Base-by-base conservation (phyloP, 257 asterid species). In the Penstemon davidsonii region DNA sequence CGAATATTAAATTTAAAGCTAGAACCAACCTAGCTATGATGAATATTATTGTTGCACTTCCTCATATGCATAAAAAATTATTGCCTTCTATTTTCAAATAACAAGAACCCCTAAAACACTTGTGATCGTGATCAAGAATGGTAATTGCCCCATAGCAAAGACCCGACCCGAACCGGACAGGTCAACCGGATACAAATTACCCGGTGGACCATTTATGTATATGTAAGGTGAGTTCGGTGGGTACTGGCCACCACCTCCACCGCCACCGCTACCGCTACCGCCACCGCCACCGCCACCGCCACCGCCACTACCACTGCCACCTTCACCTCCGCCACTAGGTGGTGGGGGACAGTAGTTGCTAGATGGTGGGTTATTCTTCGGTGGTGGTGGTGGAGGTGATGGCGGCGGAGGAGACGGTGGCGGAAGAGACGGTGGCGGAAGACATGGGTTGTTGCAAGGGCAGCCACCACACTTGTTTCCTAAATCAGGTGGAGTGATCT, bases 171-270 rank as follows among this genome's bases (percentile, higher is more conserved):
- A 63, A 50, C 82, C 75, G 49, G 66, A 69, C 12, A 81, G 64
- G 64, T 76, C 69, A 18, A 86, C 71, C 0, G 91, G 93, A 8
- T 88, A 89, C 43, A 89, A 51, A 44, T 64, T 65, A 38, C 96
- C 95, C 7, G 95, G 95, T 15, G 97, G 97, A 33, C 90, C 93
- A 12, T 85, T 81, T 67, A 84, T 55, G 79, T 84, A 90, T n/a
- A 84, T 62, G 59, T 81, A 84, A 7, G 96, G 95, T 4, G 90
- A 74, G 60, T 53, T 75, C 2, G 88, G 95, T 6, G 67, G 76
- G 60, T 50, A 6, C 47, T 7, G 61, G 40, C 66, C 49, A 15
- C 64, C 44, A 7, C 76, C 68, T 10, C 68, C 64, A 25, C 78
- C 73, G 36, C 72, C 88, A 15, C 66, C 49, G 25, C 64, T n/a